These are phyloP conservation scores for Apiospora saccharicola DNA, from an alignment of 2,329 filamentous ascomycete species.

Conservation along the genomic window DNA sequence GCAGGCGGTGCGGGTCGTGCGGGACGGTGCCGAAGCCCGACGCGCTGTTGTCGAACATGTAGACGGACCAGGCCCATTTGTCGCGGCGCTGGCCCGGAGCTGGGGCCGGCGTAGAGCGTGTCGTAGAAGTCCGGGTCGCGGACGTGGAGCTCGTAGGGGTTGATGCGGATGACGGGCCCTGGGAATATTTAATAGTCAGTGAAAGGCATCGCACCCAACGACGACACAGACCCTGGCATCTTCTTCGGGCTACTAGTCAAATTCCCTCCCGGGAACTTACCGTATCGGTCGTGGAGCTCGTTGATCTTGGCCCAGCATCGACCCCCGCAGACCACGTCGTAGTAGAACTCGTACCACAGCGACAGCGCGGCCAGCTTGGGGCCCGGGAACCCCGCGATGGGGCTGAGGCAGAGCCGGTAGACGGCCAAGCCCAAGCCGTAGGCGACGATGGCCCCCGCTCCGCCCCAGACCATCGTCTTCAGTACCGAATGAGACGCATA, in stretches of 20 bases:
- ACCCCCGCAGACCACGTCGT: slow-evolving; percentile 32
- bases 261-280: neutral
- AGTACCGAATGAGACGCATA: no score
- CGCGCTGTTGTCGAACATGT: slow-evolving; percentile 2
- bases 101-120: slow-evolving; percentile 23
- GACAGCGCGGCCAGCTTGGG: slow-evolving; percentile 6
- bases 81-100: slow-evolving; percentile 26
- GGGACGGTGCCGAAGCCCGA: slow-evolving; percentile 9
- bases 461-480: no score
- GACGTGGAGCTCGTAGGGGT: slow-evolving; percentile 26
- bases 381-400: neutral
- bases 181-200: neutral
- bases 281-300: neutral
- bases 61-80: slow-evolving; percentile 23
- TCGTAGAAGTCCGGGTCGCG: slow-evolving; percentile 26
- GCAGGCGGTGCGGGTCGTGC: slow-evolving; percentile 24
- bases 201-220: no score
- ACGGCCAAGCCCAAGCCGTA: neutral
- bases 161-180: slow-evolving; percentile 29
- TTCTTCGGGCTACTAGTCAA: no score
- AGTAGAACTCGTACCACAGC: slow-evolving; percentile 44
- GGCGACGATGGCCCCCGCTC: no score
- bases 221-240: no score
- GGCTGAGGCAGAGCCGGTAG: slow-evolving; percentile 1
- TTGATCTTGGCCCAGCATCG: neutral